These are phyloP conservation scores for Xerophyta viscosa DNA, from an alignment of 106 monocot genomes.

Conservation along the genomic window DNA sequence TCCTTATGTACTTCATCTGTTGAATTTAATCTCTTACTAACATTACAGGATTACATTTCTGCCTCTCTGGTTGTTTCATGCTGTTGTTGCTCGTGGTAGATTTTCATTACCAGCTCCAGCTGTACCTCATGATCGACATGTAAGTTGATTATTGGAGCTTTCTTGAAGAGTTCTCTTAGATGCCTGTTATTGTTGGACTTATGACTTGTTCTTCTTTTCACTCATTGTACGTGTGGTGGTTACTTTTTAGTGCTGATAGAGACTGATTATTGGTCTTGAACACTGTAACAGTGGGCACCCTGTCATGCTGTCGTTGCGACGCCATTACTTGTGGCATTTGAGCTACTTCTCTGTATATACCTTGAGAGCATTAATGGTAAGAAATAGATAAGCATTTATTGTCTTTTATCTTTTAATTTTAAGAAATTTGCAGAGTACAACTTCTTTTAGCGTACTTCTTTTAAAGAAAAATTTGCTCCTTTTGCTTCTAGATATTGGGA, in stretches of 20 bases:
- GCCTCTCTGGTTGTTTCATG: conserved; percentile 89
- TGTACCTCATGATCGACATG: conserved; percentile 89
- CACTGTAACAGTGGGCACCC: conserved; percentile 93
- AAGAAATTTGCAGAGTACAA: too few species aligned
- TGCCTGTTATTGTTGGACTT: too few species aligned
- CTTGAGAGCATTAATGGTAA: conserved; percentile 67
- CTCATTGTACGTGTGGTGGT: background rate
- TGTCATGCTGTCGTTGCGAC: conserved; percentile 87
- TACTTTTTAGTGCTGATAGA: background rate
- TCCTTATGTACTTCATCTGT: background rate
- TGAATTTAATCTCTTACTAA: conserved; percentile 1
- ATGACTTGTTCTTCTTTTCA: background rate
- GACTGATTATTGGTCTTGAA: too few species aligned
- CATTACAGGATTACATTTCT: conserved; percentile 61
- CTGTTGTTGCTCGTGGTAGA: conserved; percentile 71
- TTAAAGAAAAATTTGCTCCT: too few species aligned
- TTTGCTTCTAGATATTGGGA: too few species aligned
- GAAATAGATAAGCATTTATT: background rate
- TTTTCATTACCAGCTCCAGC: conserved; percentile 97
- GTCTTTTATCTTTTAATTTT: background rate
- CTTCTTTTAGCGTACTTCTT: too few species aligned
- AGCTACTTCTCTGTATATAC: conserved; percentile 90
- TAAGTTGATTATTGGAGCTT: conserved; percentile 14
- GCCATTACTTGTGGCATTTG: conserved; percentile 86
- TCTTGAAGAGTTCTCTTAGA: too few species aligned